Conservation (phyloP, 2,329 filamentous ascomycete genomes). For the Hymenoscyphus scutula region DNA sequence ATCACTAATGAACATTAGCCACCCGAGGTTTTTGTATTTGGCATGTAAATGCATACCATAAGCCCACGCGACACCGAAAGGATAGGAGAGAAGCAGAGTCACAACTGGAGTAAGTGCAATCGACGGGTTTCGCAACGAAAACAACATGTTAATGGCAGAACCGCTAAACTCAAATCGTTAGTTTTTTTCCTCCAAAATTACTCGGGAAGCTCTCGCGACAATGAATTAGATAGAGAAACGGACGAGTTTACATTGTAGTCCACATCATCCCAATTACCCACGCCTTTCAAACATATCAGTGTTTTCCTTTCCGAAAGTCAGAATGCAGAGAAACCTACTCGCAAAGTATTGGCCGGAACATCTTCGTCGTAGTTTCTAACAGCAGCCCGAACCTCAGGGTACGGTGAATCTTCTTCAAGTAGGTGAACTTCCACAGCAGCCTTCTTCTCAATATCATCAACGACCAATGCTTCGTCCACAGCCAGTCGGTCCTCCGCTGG, state of each 20-base stretch:
- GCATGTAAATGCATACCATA: neutral
- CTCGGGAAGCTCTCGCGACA: neutral
- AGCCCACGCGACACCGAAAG: slow-evolving; percentile 16
- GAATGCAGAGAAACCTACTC: slow-evolving; percentile 28
- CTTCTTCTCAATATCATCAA: slow-evolving; percentile 18
- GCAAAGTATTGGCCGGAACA: slow-evolving; percentile 62
- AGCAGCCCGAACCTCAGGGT: slow-evolving; percentile 44
- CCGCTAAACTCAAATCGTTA: neutral
- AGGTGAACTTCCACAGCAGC: slow-evolving; percentile 11
- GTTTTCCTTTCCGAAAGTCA: neutral
- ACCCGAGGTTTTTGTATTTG: too few species aligned
- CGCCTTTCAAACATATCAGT: slow-evolving; percentile 35
- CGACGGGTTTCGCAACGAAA: slow-evolving; percentile 21
- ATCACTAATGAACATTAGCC: slow-evolving; percentile 3
- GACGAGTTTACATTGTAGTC: slow-evolving; percentile 6
- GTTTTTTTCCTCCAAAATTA: neutral
- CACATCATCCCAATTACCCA: slow-evolving; percentile 57
- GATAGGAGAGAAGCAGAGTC: slow-evolving; percentile 12
- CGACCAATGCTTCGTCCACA: slow-evolving; percentile 13
- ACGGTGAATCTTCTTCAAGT: slow-evolving; percentile 22
- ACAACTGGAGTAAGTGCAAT: slow-evolving; percentile 21
- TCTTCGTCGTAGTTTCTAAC: slow-evolving; percentile 64
- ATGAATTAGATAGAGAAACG: neutral
- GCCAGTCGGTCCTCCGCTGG: slow-evolving; percentile 8
- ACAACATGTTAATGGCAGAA: slow-evolving; percentile 18